These are phyloP conservation scores for Podospora conica DNA, from an alignment of 495 filamentous ascomycete species.

Conservation along the genomic window DNA sequence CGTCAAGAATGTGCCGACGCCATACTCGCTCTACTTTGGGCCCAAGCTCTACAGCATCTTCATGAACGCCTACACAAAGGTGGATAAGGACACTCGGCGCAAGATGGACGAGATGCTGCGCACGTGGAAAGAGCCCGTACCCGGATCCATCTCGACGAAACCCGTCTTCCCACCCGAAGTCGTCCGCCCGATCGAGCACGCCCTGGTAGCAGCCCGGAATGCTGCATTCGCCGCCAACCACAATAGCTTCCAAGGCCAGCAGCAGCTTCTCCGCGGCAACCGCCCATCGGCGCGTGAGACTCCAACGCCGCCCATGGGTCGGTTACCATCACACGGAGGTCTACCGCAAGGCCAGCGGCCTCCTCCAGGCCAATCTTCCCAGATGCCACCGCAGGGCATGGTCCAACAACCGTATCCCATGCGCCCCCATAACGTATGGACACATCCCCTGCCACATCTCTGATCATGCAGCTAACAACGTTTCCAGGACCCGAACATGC, in stretches of 20 bases:
- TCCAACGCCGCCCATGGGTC: conserved; percentile 58
- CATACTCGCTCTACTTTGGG: conserved; percentile 90
- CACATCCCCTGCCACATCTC: background rate
- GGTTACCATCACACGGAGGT: conserved; percentile 20
- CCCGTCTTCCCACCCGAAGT: conserved; percentile 84
- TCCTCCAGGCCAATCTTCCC: conserved; percentile 17
- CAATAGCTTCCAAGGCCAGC: conserved; percentile 55
- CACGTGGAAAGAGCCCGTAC: conserved; percentile 96
- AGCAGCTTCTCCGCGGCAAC: conserved; percentile 53
- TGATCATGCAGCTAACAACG: conserved; percentile 12
- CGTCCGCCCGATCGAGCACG: conserved; percentile 86
- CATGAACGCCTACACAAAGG: conserved; percentile 89
- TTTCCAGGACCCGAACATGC: conserved; percentile 20
- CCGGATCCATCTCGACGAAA: conserved; percentile 77
- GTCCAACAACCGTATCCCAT: conserved; percentile 22
- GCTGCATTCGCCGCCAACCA: conserved; percentile 66
- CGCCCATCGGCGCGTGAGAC: conserved; percentile 57
- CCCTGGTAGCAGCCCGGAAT: conserved; percentile 80
- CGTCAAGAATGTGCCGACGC: conserved; percentile 96
- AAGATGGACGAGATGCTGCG: conserved; percentile 96
- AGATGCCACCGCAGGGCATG: conserved; percentile 7
- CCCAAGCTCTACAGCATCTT: conserved; percentile 88
- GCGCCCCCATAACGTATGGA: conserved; percentile 22
- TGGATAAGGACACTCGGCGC: conserved; percentile 70
- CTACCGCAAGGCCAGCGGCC: conserved; percentile 22